Percentiles rank a stretch among this genome's conserved stretches.
Conservation (phyloP, 805 yeast genomes). For the Zygosaccharomyces gambellarensis region DNA sequence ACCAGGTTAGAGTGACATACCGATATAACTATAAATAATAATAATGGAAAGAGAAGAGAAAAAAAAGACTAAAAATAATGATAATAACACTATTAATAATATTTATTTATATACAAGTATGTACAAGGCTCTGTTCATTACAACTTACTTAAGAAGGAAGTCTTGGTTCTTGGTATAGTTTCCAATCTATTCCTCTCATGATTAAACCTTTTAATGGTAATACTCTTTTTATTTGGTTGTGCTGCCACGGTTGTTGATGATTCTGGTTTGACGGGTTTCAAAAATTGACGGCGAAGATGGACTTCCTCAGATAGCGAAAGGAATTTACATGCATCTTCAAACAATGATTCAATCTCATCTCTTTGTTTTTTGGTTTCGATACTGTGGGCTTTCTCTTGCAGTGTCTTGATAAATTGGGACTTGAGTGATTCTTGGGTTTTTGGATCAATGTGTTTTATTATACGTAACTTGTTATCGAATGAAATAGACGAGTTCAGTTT, state of each 20-base stretch:
- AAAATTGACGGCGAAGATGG: slow-evolving; percentile 44
- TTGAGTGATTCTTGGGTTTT: slow-evolving; percentile 33
- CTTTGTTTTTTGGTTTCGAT: slow-evolving; percentile 28
- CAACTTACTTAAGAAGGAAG: slow-evolving; percentile 39
- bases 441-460: slow-evolving; percentile 21
- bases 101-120: slow-evolving; percentile 7
- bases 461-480: slow-evolving; percentile 27
- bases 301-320: slow-evolving; percentile 32
- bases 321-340: slow-evolving; percentile 34
- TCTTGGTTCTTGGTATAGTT: slow-evolving; percentile 49
- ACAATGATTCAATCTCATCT: slow-evolving; percentile 40
- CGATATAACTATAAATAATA: background rate
- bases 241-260: slow-evolving; percentile 36
- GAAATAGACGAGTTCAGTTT: slow-evolving; percentile 20
- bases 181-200: slow-evolving; percentile 49
- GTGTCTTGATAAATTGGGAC: slow-evolving; percentile 23
- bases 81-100: background rate
- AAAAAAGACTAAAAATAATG: background rate
- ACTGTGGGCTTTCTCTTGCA: slow-evolving; percentile 14
- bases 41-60: background rate
- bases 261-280: slow-evolving; percentile 56
- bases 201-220: slow-evolving; percentile 56
- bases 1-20: slow-evolving; percentile 62
- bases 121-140: slow-evolving; percentile 6
- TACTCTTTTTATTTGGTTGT: slow-evolving; percentile 46